Percentiles rank a stretch among this genome's conserved stretches.
These are phyloP conservation scores for Phytophthora aleatoria DNA, from an alignment of 352 stramenopile species.

Conservation along the genomic window DNA sequence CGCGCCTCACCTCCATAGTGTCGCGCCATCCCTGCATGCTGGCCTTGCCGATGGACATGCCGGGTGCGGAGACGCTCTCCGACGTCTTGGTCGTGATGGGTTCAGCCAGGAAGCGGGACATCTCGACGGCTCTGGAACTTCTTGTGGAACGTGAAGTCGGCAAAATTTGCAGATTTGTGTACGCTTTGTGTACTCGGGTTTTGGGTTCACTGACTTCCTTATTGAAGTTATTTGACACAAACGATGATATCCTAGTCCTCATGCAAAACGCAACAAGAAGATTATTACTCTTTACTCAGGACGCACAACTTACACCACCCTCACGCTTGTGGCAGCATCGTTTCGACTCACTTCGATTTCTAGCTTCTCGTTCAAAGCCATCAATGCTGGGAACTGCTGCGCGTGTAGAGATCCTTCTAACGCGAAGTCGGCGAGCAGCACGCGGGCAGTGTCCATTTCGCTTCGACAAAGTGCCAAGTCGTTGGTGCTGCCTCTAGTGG, in stretches of 20 bases:
- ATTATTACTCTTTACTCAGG: too few relatives aligned
- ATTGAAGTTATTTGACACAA: conserved; percentile 4
- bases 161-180: conserved; percentile 4
- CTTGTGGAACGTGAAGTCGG: conserved; percentile 9
- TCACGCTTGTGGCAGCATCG: neutral
- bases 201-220: conserved; percentile 9
- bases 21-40: conserved; percentile 89
- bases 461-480: conserved; percentile 31
- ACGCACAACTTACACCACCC: neutral
- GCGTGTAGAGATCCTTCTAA: conserved; percentile 53
- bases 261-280: too few relatives aligned
- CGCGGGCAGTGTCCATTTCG: conserved; percentile 29
- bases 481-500: conserved; percentile 11
- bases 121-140: conserved; percentile 13
- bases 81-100: conserved; percentile 80
- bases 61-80: conserved; percentile 40
- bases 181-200: conserved; percentile 7
- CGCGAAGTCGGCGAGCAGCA: conserved; percentile 37
- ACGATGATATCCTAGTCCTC: neutral
- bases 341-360: conserved; percentile 5
- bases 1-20: conserved; percentile 72
- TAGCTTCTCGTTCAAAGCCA: conserved; percentile 27
- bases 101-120: conserved; percentile 88
- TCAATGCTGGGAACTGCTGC: conserved; percentile 46
- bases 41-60: conserved; percentile 67